Base-by-base conservation (phyloP, 768 basidiomycete genomes). In the Lactifluus hygrophoroides region DNA sequence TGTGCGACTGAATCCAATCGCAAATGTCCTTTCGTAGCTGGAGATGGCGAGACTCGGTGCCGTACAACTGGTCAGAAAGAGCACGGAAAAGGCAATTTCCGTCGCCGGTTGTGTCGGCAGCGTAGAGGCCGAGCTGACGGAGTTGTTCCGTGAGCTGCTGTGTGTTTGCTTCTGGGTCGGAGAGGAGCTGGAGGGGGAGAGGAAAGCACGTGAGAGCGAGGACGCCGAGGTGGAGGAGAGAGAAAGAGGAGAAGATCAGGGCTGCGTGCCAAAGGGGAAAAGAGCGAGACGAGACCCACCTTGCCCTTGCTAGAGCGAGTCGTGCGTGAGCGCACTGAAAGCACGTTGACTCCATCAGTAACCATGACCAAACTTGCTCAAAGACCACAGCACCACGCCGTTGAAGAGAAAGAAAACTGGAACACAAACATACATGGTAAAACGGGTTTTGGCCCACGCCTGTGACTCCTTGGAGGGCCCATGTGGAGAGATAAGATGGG, bases 81-180 rank as follows among this genome's bases (percentile, higher is more conserved):
- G 93, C 90, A 46, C 92, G 85, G 72, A 94, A 96, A 62, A 96
- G 81, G 71, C 93, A 96, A 73, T 94, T 95, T 47, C 94, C 93
- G 71, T 95, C 89, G 51, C 90, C 92, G 43, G 90, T 71, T 17
- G 89, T 94, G 63, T 83, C 77, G 3, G 89, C 88, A n/a, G 92
- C 86, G 69, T 94, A 94, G 9, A 94, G 76, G 3, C 91, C 90
- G 52, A 92, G 74, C 5, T 82, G 77, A 49, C 82, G 81, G 38
- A 95, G 82, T 72, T 94, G 90, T 54, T 77, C 75, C 6, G 77
- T 81, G 63, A 94, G 83, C 51, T 77, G 79, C 57, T 80, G 79
- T 21, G 81, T 83, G 69, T 82, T 87, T 65, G 81, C 75, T 40
- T 76, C 76, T 53, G 86, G 84, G 73, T 86, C 80, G 40, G 81